Evolutionary conservation across 306 rosid species (phyloP), one percentile per base, ranked within the genome.

Genomic region (Arachis hypogaea): DNA sequence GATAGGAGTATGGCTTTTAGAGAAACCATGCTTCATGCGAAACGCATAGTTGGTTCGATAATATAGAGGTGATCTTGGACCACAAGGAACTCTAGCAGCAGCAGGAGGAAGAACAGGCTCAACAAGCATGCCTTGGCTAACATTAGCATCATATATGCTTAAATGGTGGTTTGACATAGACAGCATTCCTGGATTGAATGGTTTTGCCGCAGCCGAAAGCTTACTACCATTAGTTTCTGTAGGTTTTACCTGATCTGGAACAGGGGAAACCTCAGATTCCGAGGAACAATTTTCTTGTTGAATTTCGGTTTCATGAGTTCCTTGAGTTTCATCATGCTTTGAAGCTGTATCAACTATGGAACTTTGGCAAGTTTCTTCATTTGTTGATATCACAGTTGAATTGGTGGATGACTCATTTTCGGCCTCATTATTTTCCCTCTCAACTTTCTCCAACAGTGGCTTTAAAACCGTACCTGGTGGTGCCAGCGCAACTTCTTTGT

Each of bases 401-500:
- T 14, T 69, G 51, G 68, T 57, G 66, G 63, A 30, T 50, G 5
- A 62, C 74, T 86, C 83, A 38, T 78, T 80, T 81, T 86, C 92
- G 40, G 83, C 71, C 41, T 75, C 82, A 75, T 68, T 80, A 58
- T 56, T 79, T 18, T 82, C 83, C 36, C 36, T 73, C 59, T 82
- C 93, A 46, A 67, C 66, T 83, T 85, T 87, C 61, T 86, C 96
- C 61, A 65, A 60, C 67, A 78, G 60, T 22, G 90, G 91, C 88
- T 84, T 85, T 72, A 86, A 80, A 80, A 91, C 84, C 0, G 97
- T 89, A 58, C 98, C 98, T 58, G 98, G 97, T 8, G 97, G 96
- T 65, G 98, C 95, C 80, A 87, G 64, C 71, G 97, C 98, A 51
- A 94, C 98, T 86, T 91, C 95, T 87, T 94, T 94, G 94, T 94